Base-by-base conservation (phyloP, 2,329 filamentous ascomycete genomes). In the Diplocarpon rosae region DNA sequence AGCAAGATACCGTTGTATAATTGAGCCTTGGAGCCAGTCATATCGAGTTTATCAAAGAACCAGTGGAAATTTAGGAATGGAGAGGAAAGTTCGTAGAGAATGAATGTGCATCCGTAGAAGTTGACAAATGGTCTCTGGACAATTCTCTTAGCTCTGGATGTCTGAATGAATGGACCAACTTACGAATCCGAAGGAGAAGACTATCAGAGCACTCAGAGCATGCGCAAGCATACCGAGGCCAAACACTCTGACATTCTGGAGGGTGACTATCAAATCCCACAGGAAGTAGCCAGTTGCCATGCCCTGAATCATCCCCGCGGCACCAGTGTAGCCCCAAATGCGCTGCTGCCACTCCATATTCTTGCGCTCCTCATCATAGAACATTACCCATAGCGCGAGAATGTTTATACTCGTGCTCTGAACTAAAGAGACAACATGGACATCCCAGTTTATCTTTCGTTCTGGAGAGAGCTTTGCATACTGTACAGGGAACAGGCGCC, bases 21-120 rank as follows among this genome's bases (percentile, higher is more conserved):
- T 66, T 92, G 86, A 17, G 77, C 64, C 42, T 69, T 71, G 15
- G 80, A 79, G 30, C 86, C 86, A 0, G 86, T 92, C 71, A 87
- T 79, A 57, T 78, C 74, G 47, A 90, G 69, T 68, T 93, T 93
- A 66, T 93, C 86, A 65, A 84, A 85, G 69, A 92, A 92, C 86
- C 86, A 93, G 69, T 93, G 86, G 60, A 90, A 75, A 62, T 93
- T 93, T 46, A 92, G 72, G 64, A 92, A 89, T 7, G 85, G 85
- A 4, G 82, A 84, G 20, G 84, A 89, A 32, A 93, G 75, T 64
- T 93, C 86, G 75, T 88, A 93, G 47, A 92, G 79, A 57, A 93
- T 85, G 64, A 93, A 93, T 48, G 78, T 77, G 45, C 75, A 74
- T 45, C 76, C 83, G 64, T 92, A 93, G 68, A 80, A 89, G 68